These are phyloP conservation scores for Pulveroboletus ravenelii DNA, from an alignment of 768 basidiomycete genomes.

Conservation along the genomic window DNA sequence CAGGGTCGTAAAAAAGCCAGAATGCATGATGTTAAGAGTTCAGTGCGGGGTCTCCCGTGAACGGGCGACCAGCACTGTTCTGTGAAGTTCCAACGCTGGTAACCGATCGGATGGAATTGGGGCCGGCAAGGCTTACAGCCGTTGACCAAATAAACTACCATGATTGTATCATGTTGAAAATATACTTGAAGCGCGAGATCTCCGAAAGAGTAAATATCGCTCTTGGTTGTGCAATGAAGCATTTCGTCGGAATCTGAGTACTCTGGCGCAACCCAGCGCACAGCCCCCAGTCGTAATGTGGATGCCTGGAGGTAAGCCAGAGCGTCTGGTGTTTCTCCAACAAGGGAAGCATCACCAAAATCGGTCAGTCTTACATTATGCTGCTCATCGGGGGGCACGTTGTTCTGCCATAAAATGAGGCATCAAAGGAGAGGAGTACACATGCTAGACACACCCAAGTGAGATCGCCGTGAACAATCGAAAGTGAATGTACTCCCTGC, in stretches of 20 bases:
- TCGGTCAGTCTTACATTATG: slow-evolving; percentile 1
- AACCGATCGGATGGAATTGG: slow-evolving; percentile 1
- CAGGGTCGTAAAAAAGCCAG: background rate
- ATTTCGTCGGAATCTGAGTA: background rate
- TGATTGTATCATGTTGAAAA: no score
- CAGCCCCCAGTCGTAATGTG: slow-evolving; percentile 2
- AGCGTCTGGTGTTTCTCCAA: slow-evolving; percentile 4
- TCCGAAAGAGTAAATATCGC: slow-evolving; percentile 11
- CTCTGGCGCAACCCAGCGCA: slow-evolving; percentile 9
- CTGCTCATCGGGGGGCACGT: slow-evolving; percentile 5
- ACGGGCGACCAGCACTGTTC: slow-evolving; percentile 3
- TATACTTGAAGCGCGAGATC: slow-evolving; percentile 7
- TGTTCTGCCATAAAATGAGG: slow-evolving; percentile 2
- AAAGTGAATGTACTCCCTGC: slow-evolving; percentile 5
- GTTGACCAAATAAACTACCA: background rate
- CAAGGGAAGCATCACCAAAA: slow-evolving; percentile 8
- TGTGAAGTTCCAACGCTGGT: slow-evolving; percentile 8
- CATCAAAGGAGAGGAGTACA: background rate
- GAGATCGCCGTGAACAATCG: slow-evolving; percentile 9
- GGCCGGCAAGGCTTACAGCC: slow-evolving; percentile 6
- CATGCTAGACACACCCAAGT: background rate
- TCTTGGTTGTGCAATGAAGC: background rate
- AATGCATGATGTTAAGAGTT: background rate
- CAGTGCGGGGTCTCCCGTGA: slow-evolving; percentile 1
- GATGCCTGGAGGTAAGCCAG: slow-evolving; percentile 4